Evolutionary conservation across 176 grass and related monocot genomes (phyloP).

Genomic region (Triticum monococcum): DNA sequence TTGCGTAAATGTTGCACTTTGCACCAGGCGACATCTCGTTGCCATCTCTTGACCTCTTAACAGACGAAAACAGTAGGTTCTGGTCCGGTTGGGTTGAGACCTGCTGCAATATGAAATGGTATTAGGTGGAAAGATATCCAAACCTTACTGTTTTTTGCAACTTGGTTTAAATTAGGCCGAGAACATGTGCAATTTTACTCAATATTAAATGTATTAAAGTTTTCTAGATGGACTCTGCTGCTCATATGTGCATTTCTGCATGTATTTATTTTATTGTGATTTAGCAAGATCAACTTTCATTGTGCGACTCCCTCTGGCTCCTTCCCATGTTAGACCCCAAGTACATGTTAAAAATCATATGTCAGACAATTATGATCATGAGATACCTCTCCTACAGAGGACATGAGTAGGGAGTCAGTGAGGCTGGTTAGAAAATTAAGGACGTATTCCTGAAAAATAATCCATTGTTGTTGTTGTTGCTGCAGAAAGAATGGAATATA

Average conservation of each 20-base stretch:
- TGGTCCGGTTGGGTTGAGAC: neutral
- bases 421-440: slow-evolving; percentile 1
- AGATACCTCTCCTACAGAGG: neutral
- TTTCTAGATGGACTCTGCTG: neutral
- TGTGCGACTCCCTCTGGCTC: neutral
- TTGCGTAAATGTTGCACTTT: no score
- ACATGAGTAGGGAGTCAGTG: neutral
- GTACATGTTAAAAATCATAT: neutral
- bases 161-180: neutral
- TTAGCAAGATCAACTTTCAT: neutral
- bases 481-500: neutral
- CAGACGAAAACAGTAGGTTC: neutral
- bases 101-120: neutral
- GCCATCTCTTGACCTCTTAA: no score
- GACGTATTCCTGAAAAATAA: neutral
- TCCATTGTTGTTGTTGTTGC: neutral
- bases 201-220: neutral
- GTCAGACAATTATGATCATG: neutral
- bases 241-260: neutral
- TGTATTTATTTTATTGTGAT: neutral
- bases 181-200: neutral
- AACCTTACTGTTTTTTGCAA: neutral
- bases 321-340: neutral
- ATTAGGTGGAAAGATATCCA: neutral
- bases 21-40: no score